Evolutionary conservation across 1,139 yeast species (phyloP), one percentile per base, ranked within the genome.

Genomic region (Scheffersomyces parashehatae): DNA sequence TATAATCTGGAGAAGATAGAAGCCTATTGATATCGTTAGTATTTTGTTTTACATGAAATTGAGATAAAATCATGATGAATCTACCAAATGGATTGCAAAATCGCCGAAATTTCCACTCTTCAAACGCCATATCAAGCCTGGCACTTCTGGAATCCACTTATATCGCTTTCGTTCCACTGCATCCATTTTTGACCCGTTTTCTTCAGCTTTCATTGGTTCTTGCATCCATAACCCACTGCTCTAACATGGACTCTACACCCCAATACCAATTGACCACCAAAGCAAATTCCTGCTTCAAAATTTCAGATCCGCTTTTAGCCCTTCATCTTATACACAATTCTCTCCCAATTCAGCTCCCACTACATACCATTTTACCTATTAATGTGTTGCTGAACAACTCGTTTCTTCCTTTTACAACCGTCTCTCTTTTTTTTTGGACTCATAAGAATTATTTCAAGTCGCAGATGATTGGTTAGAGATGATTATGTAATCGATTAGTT

Each of bases 1-100:
- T 88, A 85, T 53, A 93, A 67, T 34, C 43, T 28, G 24, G 52
- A 44, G 28, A 50, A 44, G 32, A 54, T 20, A 20, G 26, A 20
- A 20, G 26, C 26, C 26, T 20, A 20, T 20, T 20, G 26, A 20
- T 3, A 20, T 20, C 26, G 54, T 52, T 51, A 51, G 55, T 51
- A 45, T 15, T 29, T 24, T 26, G 16, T 20, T 29, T 39, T 26
- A 6, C 24, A 31, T 31, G 6, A 31, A 14, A 11, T 14, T 29
- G 31, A 5, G 31, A 29, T 29, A 29, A 29, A 11, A 29, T 10
- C 31, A n/a, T 20, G 8, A 8, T 20, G 26, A 5, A 20, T 20
- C 26, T 20, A 5, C 9, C 9, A 20, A 20, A 7, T 6, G 3
- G 26, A 6, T 20, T 20, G 26, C 26, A 5, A 20, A 5, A 5